Evolutionary conservation across 371 early-diverging fungal genomes (phyloP), one percentile per base, ranked within the genome.

Genomic region (Mucor velutinosus): DNA sequence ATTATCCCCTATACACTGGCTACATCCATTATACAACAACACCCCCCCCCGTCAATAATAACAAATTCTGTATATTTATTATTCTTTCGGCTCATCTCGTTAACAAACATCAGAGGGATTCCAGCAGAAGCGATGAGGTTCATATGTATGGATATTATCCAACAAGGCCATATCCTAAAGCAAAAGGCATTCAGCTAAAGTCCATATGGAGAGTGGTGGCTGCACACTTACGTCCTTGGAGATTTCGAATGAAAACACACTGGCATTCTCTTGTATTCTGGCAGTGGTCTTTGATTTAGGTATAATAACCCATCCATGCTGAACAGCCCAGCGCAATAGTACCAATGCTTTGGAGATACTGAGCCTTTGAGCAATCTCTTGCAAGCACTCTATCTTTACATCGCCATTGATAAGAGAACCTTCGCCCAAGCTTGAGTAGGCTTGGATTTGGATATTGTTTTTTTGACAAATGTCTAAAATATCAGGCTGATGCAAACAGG

Each of bases 371-470:
- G 85, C 79, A 41, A 92, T 72, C 0, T 15, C 62, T 3, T 76
- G 60, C 14, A 91, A 62, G 55, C 69, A 69, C 14, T 57, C 58
- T 3, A 74, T 8, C 3, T 35, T 17, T 14, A 69, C 35, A 11
- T 68, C 59, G 7, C 82, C 85, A 8, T 81, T 75, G 14, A 93
- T 67, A 0, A 94, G 74, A 4, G 73, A 71, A 0, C 94, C 93
- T 77, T 95, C 95, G 0, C 99, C 99, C 4, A 98, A 82, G 66
- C 93, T 91, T 4, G 95, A 94, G 73, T 98, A 99, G 0, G 95
- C 97, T 65, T 95, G 91, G 6, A 95, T 82, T 19, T 81, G 81
- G 10, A 84, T 84, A 0, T 65, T 60, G 49, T 84, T 58, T 35
- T 77, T 15, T 8, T 62, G 30, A 23, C 86, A 86, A 1, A 79